Evolutionary conservation across 2,329 filamentous ascomycete genomes (phyloP), one percentile per base, ranked within the genome.

Genomic region (Verticillium isaacii): DNA sequence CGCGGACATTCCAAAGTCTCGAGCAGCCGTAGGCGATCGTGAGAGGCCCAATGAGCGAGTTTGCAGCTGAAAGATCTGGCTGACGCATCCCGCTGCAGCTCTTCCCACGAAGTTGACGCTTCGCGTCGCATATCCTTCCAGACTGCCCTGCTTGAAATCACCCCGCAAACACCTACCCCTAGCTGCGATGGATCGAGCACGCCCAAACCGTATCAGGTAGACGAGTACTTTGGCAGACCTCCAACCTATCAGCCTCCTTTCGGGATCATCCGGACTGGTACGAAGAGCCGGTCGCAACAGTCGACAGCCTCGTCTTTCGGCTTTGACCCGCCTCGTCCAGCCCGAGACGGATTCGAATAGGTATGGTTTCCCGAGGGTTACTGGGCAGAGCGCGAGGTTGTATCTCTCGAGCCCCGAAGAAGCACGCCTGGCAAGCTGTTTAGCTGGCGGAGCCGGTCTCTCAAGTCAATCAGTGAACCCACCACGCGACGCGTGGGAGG

Each of bases 301-400:
- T 6, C 17, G n/a, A 41, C 60, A 9, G 19, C 29, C 11, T 50
- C 45, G n/a, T 32, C 58, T 3, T 58, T 25, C 14, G 37, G 70
- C 17, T 69, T 82, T 32, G 83, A 87, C 61, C 84, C 84, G 2
- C 85, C 84, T 29, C 80, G 85, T 2, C 78, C 81, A n/a, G 73
- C 85, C 60, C 80, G 73, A 57, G 77, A 81, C 55, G 84, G 84
- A 50, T 78, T 73, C 67, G 85, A 87, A 73, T 87, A 83, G 85
- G 85, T 87, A 29, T 87, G 84, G 85, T 86, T 84, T 68, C 84
- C 85, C 1, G 81, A 80, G 59, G 85, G 85, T 6, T 87, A 85
- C 69, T 87, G 84, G 84, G 85, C 85, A n/a, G 85, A 87, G 71
- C 77, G 85, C n/a, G 75, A 80, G 56, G 61, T 67, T 32, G 60